Conservation (phyloP, 345 rosid species). For the Schrenkiella parvula region DNA sequence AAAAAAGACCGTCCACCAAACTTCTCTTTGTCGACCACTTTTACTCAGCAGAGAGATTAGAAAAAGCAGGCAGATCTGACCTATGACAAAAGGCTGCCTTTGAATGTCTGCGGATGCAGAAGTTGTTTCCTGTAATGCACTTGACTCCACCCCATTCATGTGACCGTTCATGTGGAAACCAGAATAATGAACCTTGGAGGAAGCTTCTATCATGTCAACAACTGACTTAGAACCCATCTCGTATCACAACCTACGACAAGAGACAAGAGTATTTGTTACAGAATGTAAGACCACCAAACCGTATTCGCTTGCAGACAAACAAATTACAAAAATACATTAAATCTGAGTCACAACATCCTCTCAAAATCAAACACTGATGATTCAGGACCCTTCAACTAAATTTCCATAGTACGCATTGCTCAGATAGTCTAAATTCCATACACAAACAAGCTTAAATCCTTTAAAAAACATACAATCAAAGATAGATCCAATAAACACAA, state of each 20-base stretch:
- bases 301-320: neutral
- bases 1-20: neutral
- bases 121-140: conserved; percentile 42
- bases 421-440: neutral
- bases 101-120: conserved; percentile 41
- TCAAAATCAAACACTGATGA: neutral
- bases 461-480: neutral
- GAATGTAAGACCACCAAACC: neutral
- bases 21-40: neutral
- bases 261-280: neutral
- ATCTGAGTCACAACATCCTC: neutral
- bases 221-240: conserved; percentile 40
- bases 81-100: conserved; percentile 83
- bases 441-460: neutral
- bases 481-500: conserved; percentile 5
- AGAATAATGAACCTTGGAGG: conserved; percentile 77
- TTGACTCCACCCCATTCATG: conserved; percentile 47
- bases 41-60: neutral
- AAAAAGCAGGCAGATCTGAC: conserved; percentile 34
- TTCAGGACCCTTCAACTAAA: neutral
- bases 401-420: neutral
- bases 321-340: neutral
- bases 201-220: conserved; percentile 82
- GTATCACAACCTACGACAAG: neutral
- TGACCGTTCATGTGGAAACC: conserved; percentile 52